Evolutionary conservation across 2,329 filamentous ascomycete species (phyloP), one percentile per base, ranked within the genome.

Genomic region (Trichophaea hybrida): DNA sequence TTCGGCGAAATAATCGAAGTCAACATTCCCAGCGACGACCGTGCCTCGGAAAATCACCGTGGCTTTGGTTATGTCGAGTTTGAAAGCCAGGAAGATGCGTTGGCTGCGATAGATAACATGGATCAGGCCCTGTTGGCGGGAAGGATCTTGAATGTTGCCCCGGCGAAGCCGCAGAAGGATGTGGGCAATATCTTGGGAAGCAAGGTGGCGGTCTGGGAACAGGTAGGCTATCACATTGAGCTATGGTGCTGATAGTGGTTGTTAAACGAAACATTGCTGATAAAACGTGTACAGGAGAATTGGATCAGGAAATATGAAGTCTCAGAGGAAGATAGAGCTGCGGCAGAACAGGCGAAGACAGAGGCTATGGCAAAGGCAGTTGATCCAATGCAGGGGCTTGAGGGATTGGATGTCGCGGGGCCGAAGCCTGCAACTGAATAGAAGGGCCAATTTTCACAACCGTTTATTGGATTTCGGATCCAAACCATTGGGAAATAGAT

Each of bases 21-120:
- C 66, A 85, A 88, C 54, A 75, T 98, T 13, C 93, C 93, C 17
- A 94, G 88, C 59, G 57, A 61, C 7, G 24, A 57, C 13, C 33
- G 35, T 6, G 4, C 7, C 10, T 8, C n/a, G 24, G 15, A 15
- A n/a, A 13, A 13, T 12, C 65, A 98, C 72, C 80, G 90, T 56
- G 93, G 94, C 0, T 98, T 97, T 72, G 93, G 90, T 60, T 97
- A 98, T 71, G 87, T 98, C 55, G 93, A 98, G 70, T 98, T 87
- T 70, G 89, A 96, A 69, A 80, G 88, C 59, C 78, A 82, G 10
- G 81, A 84, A 59, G 93, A 98, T 73, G 91, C 90, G 33, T 84
- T 84, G 69, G 91, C 97, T 73, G 93, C 93, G 55, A 95, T 98
- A 72, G 89, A 97, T 77, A 98, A 98, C 71, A 97, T 98, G 91